Percentiles rank a stretch among this genome's conserved stretches.
Evolutionary conservation across 768 basidiomycete species (phyloP).

Genomic region (Lanmaoa pseudosensibilis): DNA sequence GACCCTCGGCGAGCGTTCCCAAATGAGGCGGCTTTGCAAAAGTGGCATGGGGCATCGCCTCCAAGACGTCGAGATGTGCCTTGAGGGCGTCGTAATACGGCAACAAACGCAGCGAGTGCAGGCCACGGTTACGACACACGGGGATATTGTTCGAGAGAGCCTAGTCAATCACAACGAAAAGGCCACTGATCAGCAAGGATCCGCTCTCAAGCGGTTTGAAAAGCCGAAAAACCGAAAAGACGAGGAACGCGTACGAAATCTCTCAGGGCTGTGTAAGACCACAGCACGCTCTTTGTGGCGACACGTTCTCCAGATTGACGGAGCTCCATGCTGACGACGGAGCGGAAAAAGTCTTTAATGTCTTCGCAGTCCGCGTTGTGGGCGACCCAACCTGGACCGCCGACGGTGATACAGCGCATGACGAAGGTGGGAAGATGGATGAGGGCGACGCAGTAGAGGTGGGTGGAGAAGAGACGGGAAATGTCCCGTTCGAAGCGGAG

Average conservation of each 20-base stretch:
- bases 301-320: constrained; percentile 76
- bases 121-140: constrained; percentile 62
- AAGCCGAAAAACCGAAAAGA: background rate
- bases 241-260: constrained; percentile 59
- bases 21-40: constrained; percentile 70
- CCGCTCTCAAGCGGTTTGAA: background rate
- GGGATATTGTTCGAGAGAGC: constrained; percentile 69
- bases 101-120: constrained; percentile 65
- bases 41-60: constrained; percentile 52
- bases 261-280: constrained; percentile 75
- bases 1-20: constrained; percentile 55
- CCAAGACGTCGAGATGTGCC: constrained; percentile 60
- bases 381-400: constrained; percentile 68
- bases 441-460: constrained; percentile 62
- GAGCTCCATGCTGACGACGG: constrained; percentile 72
- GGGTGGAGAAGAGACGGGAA: constrained; percentile 69
- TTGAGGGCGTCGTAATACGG: constrained; percentile 61
- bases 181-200: constrained; percentile 3
- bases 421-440: constrained; percentile 67
- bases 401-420: constrained; percentile 60
- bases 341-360: constrained; percentile 72
- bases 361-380: constrained; percentile 67
- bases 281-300: constrained; percentile 76
- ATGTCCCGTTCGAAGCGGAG: constrained; percentile 75
- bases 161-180: constrained; percentile 31